phyloP scores from a whole-genome alignment of 257 asterid species.

The Solanum okadae region DNA sequence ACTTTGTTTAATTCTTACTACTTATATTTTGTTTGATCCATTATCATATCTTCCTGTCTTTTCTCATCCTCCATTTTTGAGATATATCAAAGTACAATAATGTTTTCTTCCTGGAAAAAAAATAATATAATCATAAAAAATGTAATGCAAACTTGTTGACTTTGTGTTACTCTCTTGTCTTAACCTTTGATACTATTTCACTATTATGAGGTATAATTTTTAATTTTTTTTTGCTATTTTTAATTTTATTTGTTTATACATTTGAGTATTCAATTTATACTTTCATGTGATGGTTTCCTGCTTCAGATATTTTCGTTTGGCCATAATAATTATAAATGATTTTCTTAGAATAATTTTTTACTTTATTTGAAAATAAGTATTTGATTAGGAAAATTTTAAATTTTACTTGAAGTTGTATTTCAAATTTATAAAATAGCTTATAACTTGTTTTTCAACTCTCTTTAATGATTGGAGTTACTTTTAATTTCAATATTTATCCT shows the following conservation, averaged over 20 bases:
- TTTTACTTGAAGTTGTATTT: not conserved
- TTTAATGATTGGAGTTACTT: not conserved
- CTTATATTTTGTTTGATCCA: not conserved
- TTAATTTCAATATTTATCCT: not conserved
- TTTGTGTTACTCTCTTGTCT: not conserved
- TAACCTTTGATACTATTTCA: not conserved
- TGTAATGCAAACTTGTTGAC: not conserved
- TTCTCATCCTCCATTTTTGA: not conserved
- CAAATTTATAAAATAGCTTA: not conserved
- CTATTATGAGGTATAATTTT: not conserved
- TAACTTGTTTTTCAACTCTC: not conserved
- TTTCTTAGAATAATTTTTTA: not conserved
- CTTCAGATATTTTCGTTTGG: not conserved
- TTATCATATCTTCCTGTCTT: not conserved
- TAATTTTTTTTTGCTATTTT: not conserved
- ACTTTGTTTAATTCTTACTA: not conserved
- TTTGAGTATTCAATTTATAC: not conserved
- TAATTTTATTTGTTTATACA: not conserved
- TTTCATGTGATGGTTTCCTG: not conserved
- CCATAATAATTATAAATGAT: not conserved
- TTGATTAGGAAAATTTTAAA: not conserved
- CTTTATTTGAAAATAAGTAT: not conserved
- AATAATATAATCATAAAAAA: not conserved
- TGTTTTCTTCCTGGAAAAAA: not conserved
- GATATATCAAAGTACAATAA: not conserved